phyloP scores from a whole-genome alignment of 2,329 filamentous ascomycete species.

The Talaromyces sp. region DNA sequence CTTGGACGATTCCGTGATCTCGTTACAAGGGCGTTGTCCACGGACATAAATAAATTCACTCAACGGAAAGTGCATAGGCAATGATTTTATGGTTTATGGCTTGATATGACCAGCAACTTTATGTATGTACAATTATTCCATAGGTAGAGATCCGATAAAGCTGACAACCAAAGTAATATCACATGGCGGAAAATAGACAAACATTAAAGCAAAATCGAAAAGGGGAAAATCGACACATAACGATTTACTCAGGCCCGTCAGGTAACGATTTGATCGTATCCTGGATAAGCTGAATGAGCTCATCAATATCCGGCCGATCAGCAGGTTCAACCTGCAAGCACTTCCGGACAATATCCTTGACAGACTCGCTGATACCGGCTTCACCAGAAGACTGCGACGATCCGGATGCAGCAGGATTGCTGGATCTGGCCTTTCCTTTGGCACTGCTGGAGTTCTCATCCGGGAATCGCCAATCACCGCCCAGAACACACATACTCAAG shows the following conservation, averaged over 20 bases:
- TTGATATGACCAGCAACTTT: neutral
- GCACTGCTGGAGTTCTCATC: constrained; percentile 70
- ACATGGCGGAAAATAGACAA: constrained; percentile 4
- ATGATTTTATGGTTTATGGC: neutral
- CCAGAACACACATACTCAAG: constrained; percentile 85
- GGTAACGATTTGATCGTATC: constrained; percentile 66
- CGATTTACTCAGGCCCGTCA: constrained; percentile 30
- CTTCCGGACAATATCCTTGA: constrained; percentile 81
- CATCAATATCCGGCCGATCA: constrained; percentile 82
- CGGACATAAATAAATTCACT: neutral
- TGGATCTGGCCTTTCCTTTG: constrained; percentile 56
- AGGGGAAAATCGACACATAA: neutral
- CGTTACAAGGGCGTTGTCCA: too few species aligned
- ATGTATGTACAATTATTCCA: neutral
- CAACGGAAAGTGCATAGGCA: neutral
- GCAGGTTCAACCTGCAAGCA: constrained; percentile 84
- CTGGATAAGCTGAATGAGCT: constrained; percentile 78
- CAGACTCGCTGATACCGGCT: constrained; percentile 67
- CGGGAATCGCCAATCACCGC: constrained; percentile 95
- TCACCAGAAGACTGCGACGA: constrained; percentile 7
- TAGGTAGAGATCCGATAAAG: neutral
- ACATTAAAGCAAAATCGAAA: neutral
- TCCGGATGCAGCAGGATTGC: constrained; percentile 19
- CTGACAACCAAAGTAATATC: neutral
- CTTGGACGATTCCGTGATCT: neutral